Conservation (phyloP, 331 rosid genomes). For the Quercus phellos region DNA sequence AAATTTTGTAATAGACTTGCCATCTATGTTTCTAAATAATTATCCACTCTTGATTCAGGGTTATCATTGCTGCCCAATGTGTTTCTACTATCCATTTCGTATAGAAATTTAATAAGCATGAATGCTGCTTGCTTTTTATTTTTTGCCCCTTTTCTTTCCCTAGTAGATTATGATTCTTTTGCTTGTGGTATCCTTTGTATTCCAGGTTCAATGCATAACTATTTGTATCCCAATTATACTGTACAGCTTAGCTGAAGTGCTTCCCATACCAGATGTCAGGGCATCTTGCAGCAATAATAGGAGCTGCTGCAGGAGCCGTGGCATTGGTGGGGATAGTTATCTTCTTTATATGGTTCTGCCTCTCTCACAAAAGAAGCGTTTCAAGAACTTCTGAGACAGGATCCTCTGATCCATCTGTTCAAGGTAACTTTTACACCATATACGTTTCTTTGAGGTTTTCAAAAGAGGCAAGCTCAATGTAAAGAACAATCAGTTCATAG, state of each 20-base stretch:
- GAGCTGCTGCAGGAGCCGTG: slow-evolving; percentile 98
- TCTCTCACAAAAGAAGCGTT: slow-evolving; percentile 43
- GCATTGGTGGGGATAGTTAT: slow-evolving; percentile 72
- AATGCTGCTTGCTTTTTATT: neutral
- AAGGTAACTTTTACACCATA: slow-evolving; percentile 41
- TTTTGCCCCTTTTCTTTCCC: slow-evolving; percentile 14
- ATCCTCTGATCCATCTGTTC: slow-evolving; percentile 83
- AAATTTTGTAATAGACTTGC: neutral
- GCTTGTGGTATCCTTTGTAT: slow-evolving; percentile 22
- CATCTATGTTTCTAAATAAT: slow-evolving; percentile 5
- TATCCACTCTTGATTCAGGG: neutral
- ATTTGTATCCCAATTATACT: slow-evolving; percentile 26
- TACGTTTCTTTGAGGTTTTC: slow-evolving; percentile 1
- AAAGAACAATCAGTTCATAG: slow-evolving; percentile 7
- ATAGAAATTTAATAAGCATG: neutral
- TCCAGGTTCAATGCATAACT: slow-evolving; percentile 59
- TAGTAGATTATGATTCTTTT: slow-evolving; percentile 32
- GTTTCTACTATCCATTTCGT: neutral
- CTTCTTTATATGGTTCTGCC: slow-evolving; percentile 52
- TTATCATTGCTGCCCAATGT: neutral
- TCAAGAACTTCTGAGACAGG: slow-evolving; percentile 87
- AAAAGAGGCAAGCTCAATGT: neutral
- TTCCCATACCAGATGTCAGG: slow-evolving; percentile 79
- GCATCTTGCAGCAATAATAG: slow-evolving; percentile 80
- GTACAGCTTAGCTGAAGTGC: slow-evolving; percentile 55